Evolutionary conservation across 2,329 filamentous ascomycete species (phyloP).

Genomic region (Fusarium redolens): DNA sequence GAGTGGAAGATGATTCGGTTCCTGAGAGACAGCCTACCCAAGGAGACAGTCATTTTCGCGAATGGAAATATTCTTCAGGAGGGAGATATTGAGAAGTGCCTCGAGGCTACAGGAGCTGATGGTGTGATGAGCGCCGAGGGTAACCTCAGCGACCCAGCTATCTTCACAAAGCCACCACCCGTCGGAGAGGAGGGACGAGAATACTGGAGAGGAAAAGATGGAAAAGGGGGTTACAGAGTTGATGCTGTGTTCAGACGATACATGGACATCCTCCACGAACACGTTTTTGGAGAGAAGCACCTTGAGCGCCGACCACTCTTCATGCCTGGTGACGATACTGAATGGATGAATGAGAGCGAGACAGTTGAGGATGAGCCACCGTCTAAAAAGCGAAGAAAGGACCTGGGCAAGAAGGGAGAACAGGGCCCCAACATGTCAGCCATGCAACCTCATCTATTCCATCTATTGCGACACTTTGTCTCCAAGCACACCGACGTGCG

Average conservation of each 20-base stretch:
- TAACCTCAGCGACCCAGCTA: conserved; percentile 89
- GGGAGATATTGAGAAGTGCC: conserved; percentile 79
- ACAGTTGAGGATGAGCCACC: conserved; percentile 58
- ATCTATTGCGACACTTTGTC: conserved; percentile 86
- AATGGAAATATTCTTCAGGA: conserved; percentile 93
- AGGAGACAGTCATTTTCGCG: conserved; percentile 92
- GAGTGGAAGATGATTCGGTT: conserved; percentile 91
- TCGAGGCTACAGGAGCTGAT: conserved; percentile 87
- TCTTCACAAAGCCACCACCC: conserved; percentile 79
- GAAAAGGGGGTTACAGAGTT: conserved; percentile 85
- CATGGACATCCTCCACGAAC: conserved; percentile 86
- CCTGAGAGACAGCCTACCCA: conserved; percentile 82
- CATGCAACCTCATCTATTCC: conserved; percentile 94
- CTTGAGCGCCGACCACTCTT: conserved; percentile 80
- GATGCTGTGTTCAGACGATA: conserved; percentile 91
- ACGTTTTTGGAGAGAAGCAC: conserved; percentile 74
- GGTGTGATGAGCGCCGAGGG: conserved; percentile 97
- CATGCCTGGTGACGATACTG: conserved; percentile 67
- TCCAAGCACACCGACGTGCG: conserved; percentile 83
- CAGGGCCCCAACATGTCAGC: conserved; percentile 74
- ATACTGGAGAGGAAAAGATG: conserved; percentile 86
- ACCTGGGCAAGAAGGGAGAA: conserved; percentile 51
- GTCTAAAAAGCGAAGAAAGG: conserved; percentile 63
- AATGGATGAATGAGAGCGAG: conserved; percentile 56
- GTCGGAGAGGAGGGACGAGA: conserved; percentile 76